A percentile compares a stretch with the other conserved stretches of the same genome.
phyloP scores from a whole-genome alignment of 805 yeast genomes.

The Starmerella apis region DNA sequence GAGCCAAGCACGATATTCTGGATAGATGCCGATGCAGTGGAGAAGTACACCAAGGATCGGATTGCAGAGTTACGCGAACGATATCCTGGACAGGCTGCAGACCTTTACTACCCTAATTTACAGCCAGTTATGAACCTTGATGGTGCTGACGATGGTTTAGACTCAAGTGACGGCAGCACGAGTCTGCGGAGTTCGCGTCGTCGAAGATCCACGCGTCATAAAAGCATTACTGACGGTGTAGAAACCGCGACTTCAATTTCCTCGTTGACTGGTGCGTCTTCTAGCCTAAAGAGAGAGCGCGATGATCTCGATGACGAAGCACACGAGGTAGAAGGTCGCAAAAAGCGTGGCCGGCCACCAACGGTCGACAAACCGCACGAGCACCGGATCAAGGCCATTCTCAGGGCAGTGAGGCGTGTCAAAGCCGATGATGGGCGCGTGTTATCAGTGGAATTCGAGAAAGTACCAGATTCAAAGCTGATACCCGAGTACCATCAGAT shows the following conservation, averaged over 20 bases:
- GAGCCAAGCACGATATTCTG: constrained; percentile 57
- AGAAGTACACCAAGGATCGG: constrained; percentile 40
- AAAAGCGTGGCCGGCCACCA: constrained; percentile 82
- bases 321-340: constrained; percentile 36
- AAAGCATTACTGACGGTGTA: constrained; percentile 9
- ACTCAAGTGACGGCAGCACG: constrained; percentile 25
- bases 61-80: constrained; percentile 40
- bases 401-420: constrained; percentile 70
- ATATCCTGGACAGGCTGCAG: constrained; percentile 27
- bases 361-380: constrained; percentile 86
- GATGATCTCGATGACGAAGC: constrained; percentile 29
- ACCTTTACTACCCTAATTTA: constrained; percentile 47
- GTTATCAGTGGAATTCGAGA: constrained; percentile 58
- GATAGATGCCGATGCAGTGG: constrained; percentile 53
- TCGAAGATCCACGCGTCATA: constrained; percentile 22
- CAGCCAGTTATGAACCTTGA: constrained; percentile 53
- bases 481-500: constrained; percentile 42
- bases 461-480: constrained; percentile 58
- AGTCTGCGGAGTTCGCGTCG: constrained; percentile 25
- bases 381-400: constrained; percentile 75
- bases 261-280: neutral
- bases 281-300: constrained; percentile 12
- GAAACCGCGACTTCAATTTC: constrained; percentile 14
- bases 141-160: constrained; percentile 27
- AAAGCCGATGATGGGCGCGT: constrained; percentile 43